Evolutionary conservation across 2,329 filamentous ascomycete genomes (phyloP).

Genomic region (Aureobasidium lini): DNA sequence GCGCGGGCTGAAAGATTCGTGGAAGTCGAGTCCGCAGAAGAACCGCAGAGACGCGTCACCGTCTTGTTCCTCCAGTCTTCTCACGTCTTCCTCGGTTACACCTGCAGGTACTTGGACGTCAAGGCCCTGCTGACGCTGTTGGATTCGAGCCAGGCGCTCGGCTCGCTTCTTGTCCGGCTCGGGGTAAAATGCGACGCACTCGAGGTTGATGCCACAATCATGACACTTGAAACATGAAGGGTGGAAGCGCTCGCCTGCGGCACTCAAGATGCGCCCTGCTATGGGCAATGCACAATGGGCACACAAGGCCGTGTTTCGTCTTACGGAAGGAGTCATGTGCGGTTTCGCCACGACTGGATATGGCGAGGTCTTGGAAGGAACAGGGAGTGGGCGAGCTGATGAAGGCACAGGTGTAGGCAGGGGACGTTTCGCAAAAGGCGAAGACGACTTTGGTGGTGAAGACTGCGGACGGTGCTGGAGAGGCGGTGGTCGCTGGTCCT

Average conservation of each 20-base stretch:
- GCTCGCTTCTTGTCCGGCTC: constrained; percentile 68
- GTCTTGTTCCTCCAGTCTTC: constrained; percentile 39
- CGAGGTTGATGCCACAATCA: constrained; percentile 76
- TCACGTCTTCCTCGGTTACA: constrained; percentile 49
- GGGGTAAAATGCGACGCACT: constrained; percentile 92
- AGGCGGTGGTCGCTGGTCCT: constrained; percentile 17
- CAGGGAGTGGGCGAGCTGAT: constrained; percentile 43
- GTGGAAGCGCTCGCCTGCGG: constrained; percentile 79
- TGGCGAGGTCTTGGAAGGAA: constrained; percentile 32
- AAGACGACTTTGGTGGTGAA: constrained; percentile 7
- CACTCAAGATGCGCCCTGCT: constrained; percentile 79
- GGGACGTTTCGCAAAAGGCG: constrained; percentile 19
- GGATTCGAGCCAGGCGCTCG: constrained; percentile 68
- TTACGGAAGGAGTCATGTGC: constrained; percentile 38
- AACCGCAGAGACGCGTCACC: constrained; percentile 71
- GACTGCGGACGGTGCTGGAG: constrained; percentile 21
- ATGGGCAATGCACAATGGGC: constrained; percentile 79
- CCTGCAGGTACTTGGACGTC: constrained; percentile 50
- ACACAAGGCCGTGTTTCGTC: constrained; percentile 63
- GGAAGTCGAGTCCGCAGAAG: constrained; percentile 98
- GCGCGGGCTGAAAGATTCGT: constrained; percentile 83
- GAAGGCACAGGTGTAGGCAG: constrained; percentile 23
- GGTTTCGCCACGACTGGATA: constrained; percentile 16
- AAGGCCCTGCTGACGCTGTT: constrained; percentile 47
- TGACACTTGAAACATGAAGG: constrained; percentile 89